A percentile compares a stretch with the other conserved stretches of the same genome.
Conservation (phyloP, 108 stramenopile species). For the Cylindrotheca fusiformis region DNA sequence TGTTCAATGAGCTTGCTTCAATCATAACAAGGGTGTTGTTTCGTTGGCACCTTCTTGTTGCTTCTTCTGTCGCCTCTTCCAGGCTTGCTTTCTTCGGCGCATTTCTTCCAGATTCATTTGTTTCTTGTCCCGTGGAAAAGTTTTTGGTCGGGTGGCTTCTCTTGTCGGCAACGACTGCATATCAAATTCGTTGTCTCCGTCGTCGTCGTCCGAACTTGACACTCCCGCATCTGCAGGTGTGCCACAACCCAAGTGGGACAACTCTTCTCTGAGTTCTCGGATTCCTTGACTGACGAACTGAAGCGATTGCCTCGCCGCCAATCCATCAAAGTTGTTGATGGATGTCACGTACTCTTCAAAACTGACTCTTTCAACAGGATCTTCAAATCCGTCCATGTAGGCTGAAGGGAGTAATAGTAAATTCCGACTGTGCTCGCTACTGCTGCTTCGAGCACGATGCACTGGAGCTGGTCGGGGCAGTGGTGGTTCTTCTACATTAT, state of each 20-base stretch:
- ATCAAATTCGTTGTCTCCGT: no score
- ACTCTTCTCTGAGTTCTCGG: constrained; percentile 43
- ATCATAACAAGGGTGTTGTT: background rate
- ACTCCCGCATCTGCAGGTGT: no score
- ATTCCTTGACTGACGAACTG: constrained; percentile 48
- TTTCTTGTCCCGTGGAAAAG: no score
- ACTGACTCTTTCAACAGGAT: constrained; percentile 13
- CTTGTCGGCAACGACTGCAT: no score
- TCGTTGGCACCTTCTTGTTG: background rate
- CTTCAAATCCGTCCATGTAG: background rate
- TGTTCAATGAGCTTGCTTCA: no score
- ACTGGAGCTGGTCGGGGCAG: no score
- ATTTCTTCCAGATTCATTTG: no score
- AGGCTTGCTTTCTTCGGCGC: background rate
- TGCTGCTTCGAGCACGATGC: no score
- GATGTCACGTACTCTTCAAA: constrained; percentile 56
- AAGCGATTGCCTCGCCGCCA: constrained; percentile 38
- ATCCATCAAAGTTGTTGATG: constrained; percentile 38
- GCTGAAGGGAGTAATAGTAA: background rate
- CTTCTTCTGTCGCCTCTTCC: background rate
- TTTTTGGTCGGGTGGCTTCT: no score
- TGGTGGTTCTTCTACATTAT: background rate
- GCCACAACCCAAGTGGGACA: constrained; percentile 6
- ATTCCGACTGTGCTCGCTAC: no score
- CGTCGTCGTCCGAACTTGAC: no score